Conservation (phyloP, 2,329 filamentous ascomycete genomes). For the Leptographium flavum region DNA sequence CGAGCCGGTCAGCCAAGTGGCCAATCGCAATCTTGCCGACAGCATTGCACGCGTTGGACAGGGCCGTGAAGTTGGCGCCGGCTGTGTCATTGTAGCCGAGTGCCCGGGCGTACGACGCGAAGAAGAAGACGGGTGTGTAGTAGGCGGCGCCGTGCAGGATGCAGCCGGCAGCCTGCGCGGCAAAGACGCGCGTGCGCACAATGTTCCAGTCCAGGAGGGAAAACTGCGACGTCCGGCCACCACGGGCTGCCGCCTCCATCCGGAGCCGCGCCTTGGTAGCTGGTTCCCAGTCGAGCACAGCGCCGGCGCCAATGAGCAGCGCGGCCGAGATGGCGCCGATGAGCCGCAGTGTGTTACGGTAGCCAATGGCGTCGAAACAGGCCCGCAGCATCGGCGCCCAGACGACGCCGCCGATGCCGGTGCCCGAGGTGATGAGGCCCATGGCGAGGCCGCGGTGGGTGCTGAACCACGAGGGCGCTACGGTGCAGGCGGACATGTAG, state of each 20-base stretch:
- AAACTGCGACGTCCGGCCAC: background rate
- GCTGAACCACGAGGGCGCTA: constrained; percentile 24
- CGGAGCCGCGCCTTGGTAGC: background rate
- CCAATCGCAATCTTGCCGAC: constrained; percentile 23
- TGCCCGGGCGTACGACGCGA: constrained; percentile 2
- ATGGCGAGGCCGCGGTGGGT: constrained; percentile 21
- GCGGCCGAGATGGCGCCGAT: constrained; percentile 8
- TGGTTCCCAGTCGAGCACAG: background rate
- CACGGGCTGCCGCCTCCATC: background rate
- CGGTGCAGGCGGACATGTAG: constrained; percentile 23
- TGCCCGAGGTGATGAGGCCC: constrained; percentile 22
- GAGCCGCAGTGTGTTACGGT: constrained; percentile 22
- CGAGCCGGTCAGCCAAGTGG: constrained; percentile 21
- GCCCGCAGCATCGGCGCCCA: constrained; percentile 15
- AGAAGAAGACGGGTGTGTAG: constrained; percentile 4
- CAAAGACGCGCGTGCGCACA: background rate
- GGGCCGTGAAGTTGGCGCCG: constrained; percentile 2
- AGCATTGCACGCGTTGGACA: constrained; percentile 22
- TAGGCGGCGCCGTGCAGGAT: constrained; percentile 1
- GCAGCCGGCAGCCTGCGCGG: constrained; percentile 1
- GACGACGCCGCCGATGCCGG: constrained; percentile 23
- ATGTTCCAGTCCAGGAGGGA: background rate
- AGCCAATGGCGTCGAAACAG: constrained; percentile 14
- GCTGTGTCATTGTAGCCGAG: background rate
- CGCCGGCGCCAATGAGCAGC: constrained; percentile 18